phyloP scores from a whole-genome alignment of 2,329 filamentous ascomycete genomes.

The Thielaviopsis ethacetica region DNA sequence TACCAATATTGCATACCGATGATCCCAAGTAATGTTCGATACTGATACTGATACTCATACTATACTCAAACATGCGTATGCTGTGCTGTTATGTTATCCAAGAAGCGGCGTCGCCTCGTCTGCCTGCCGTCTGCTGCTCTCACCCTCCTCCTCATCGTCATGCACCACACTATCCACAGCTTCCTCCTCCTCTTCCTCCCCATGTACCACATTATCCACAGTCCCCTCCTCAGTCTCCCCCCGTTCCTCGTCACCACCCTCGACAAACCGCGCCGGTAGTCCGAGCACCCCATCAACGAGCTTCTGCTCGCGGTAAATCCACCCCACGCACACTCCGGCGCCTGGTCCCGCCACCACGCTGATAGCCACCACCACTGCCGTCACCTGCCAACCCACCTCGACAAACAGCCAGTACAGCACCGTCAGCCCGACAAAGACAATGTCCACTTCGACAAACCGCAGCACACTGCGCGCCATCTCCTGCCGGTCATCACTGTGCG shows the following conservation, averaged over 20 bases:
- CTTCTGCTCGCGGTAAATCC: conserved; percentile 22
- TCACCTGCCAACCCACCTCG: conserved; percentile 29
- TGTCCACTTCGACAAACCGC: conserved; percentile 30
- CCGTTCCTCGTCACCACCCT: background rate
- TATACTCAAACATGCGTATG: too few species aligned
- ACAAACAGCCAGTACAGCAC: conserved; percentile 37
- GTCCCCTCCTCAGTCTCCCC: background rate
- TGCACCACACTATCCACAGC: too few species aligned
- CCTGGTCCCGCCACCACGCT: conserved; percentile 23
- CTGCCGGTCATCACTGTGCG: conserved; percentile 26
- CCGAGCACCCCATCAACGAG: conserved; percentile 4
- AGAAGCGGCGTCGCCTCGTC: conserved; percentile 23
- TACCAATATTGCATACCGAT: too few species aligned
- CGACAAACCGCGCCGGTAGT: background rate
- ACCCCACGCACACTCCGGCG: conserved; percentile 22
- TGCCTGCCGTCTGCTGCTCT: conserved; percentile 2
- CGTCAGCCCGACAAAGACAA: conserved; percentile 28
- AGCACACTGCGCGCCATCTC: conserved; percentile 33
- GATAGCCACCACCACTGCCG: conserved; percentile 18
- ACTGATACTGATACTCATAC: background rate
- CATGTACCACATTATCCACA: background rate
- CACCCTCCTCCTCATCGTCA: background rate
- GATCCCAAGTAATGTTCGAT: background rate
- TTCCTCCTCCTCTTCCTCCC: conserved; percentile 2
- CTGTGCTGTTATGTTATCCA: conserved; percentile 11